Evolutionary conservation across 805 yeast genomes (phyloP).

Genomic region (Metschnikowia orientalis): DNA sequence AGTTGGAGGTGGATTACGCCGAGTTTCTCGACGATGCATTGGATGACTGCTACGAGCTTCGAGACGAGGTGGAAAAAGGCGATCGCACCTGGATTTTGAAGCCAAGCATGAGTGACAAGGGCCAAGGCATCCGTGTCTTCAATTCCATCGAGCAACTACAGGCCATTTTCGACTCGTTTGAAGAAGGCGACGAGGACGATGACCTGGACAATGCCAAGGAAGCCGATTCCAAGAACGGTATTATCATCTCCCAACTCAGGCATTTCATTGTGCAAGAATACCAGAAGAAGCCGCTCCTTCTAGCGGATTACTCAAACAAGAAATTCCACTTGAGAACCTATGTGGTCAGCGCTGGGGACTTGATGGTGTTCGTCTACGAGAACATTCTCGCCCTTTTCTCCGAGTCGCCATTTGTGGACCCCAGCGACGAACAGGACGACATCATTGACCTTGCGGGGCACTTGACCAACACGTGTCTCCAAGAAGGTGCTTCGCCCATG

Average conservation of each 20-base stretch:
- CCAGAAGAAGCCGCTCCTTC: slow-evolving; percentile 59
- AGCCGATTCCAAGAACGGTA: slow-evolving; percentile 49
- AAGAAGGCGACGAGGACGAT: slow-evolving; percentile 62
- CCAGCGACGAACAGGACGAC: slow-evolving; percentile 27
- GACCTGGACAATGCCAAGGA: slow-evolving; percentile 47
- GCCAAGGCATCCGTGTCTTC: slow-evolving; percentile 89
- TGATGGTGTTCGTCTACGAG: slow-evolving; percentile 74
- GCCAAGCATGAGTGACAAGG: slow-evolving; percentile 96
- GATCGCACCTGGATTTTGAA: slow-evolving; percentile 80
- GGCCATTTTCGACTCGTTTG: slow-evolving; percentile 78
- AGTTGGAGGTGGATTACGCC: slow-evolving; percentile 88
- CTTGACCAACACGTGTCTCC: slow-evolving; percentile 90
- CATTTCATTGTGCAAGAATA: slow-evolving; percentile 91
- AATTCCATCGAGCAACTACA: slow-evolving; percentile 75
- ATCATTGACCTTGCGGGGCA: slow-evolving; percentile 61
- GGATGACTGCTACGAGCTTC: slow-evolving; percentile 86
- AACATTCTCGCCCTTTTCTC: slow-evolving; percentile 84
- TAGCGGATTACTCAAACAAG: slow-evolving; percentile 54
- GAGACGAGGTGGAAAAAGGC: slow-evolving; percentile 66
- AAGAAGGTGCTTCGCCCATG: slow-evolving; percentile 45
- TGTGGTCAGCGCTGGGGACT: slow-evolving; percentile 68
- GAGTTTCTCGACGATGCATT: slow-evolving; percentile 91
- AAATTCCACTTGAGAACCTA: slow-evolving; percentile 91
- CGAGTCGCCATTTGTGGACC: slow-evolving; percentile 38
- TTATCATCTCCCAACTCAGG: slow-evolving; percentile 81